Evolutionary conservation across 805 yeast species (phyloP).

Genomic region (Novakomyces olei): DNA sequence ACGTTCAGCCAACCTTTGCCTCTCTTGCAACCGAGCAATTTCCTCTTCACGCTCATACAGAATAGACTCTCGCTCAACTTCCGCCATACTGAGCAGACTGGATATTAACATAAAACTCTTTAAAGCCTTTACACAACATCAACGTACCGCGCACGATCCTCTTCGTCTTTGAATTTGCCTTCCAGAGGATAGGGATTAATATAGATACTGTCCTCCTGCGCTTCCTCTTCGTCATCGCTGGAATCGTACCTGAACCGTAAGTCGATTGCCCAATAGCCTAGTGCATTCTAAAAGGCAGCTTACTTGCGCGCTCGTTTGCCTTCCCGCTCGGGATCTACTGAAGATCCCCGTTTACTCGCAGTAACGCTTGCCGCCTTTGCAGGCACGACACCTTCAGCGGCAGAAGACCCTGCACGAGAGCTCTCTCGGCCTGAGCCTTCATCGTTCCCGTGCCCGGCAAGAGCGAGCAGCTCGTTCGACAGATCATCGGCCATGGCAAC

Average conservation of each 20-base stretch:
- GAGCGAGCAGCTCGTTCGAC: constrained; percentile 84
- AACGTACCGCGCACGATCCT: constrained; percentile 34
- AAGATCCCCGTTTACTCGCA: constrained; percentile 6
- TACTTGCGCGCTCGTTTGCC: background rate
- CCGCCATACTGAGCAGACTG: constrained; percentile 35
- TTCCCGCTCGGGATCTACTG: constrained; percentile 4
- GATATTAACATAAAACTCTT: background rate
- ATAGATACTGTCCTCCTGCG: too few relatives aligned
- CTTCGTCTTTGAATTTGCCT: constrained; percentile 69
- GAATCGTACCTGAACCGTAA: constrained; percentile 15
- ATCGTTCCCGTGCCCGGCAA: too few relatives aligned
- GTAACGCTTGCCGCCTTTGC: too few relatives aligned
- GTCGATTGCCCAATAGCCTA: background rate
- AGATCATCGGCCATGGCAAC: too few relatives aligned
- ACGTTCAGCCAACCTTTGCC: constrained; percentile 63
- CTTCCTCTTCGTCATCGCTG: constrained; percentile 16
- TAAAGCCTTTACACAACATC: background rate
- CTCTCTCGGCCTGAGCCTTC: too few relatives aligned
- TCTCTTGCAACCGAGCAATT: constrained; percentile 49
- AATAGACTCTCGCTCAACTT: constrained; percentile 75
- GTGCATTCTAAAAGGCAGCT: background rate
- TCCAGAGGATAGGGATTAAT: constrained; percentile 78
- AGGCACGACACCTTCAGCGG: too few relatives aligned
- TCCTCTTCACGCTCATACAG: constrained; percentile 84
- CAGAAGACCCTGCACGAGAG: too few relatives aligned